A percentile compares a stretch with the other conserved stretches of the same genome.
Evolutionary conservation across 2,329 filamentous ascomycete genomes (phyloP).

Genomic region (Lecanoromycetidae sp.): DNA sequence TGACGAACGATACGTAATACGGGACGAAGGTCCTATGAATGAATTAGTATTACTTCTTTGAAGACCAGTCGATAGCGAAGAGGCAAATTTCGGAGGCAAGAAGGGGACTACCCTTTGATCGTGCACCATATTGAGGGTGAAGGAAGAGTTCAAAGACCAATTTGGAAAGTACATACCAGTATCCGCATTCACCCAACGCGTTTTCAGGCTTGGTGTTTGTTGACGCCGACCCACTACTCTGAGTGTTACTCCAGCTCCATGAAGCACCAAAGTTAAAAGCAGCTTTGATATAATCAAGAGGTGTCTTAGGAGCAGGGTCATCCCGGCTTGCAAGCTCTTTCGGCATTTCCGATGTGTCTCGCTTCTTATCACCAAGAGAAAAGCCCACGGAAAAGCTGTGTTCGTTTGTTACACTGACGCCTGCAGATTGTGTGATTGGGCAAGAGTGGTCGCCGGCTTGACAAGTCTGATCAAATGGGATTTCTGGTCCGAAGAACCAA

Average conservation of each 20-base stretch:
- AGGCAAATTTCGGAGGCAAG: no score
- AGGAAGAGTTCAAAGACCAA: no score
- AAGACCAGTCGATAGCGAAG: no score
- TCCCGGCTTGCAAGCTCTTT: not conserved
- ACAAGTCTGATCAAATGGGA: not conserved
- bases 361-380: not conserved
- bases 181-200: not conserved
- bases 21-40: slow-evolving; percentile 2
- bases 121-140: no score
- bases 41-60: no score
- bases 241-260: not conserved
- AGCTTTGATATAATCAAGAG: not conserved
- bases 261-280: not conserved
- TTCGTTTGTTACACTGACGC: not conserved
- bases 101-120: no score
- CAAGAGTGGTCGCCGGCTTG: not conserved
- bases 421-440: not conserved
- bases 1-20: not conserved
- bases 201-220: not conserved
- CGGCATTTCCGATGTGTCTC: not conserved
- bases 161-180: no score
- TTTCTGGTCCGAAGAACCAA: not conserved
- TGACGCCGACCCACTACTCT: not conserved
- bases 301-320: no score
- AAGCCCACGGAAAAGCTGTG: not conserved